Conservation (phyloP, 257 asterid genomes). For the Jacaranda mimosifolia region DNA sequence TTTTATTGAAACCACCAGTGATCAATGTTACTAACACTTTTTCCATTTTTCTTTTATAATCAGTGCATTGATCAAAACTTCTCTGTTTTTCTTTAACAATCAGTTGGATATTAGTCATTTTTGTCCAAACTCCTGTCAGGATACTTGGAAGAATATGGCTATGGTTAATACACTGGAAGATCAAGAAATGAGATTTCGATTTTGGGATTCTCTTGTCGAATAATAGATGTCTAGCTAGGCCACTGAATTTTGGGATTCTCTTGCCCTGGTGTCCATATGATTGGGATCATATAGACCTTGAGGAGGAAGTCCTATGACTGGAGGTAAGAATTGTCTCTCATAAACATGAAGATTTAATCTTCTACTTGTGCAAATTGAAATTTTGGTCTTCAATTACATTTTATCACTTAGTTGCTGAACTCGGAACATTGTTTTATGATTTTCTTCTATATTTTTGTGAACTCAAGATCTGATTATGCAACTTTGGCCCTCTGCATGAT, state of each 20-base stretch:
- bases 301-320: too few relatives aligned
- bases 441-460: too few relatives aligned
- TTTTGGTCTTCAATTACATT: neutral
- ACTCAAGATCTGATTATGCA: conserved; percentile 15
- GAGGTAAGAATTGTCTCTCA: conserved; percentile 38
- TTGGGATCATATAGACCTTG: too few relatives aligned
- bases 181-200: too few relatives aligned
- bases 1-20: conserved; percentile 13
- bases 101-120: conserved; percentile 3
- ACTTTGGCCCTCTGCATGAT: conserved; percentile 80
- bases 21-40: conserved; percentile 14
- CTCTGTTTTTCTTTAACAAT: neutral
- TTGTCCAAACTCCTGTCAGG: conserved; percentile 7
- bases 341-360: conserved; percentile 7
- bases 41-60: neutral
- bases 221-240: too few relatives aligned
- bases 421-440: neutral
- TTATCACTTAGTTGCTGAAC: neutral
- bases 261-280: too few relatives aligned
- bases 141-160: neutral
- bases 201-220: too few relatives aligned
- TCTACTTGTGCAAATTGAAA: neutral
- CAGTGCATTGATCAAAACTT: neutral
- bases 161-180: neutral
- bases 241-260: too few relatives aligned